These are phyloP conservation scores for Eutypella sp. DNA, from an alignment of 2,329 filamentous ascomycete genomes.

Conservation along the genomic window DNA sequence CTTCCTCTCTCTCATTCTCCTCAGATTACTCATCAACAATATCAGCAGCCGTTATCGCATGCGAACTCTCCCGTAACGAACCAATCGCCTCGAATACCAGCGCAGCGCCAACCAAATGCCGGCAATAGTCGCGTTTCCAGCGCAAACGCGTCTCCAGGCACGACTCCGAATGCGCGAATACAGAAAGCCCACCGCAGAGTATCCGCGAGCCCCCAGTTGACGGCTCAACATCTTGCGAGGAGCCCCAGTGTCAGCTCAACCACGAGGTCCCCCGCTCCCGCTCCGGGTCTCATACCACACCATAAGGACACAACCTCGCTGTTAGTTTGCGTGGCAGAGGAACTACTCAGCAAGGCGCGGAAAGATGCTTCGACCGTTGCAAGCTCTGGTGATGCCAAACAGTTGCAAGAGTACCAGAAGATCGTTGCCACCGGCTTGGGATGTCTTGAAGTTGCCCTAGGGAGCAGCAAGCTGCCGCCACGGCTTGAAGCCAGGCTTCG, in stretches of 20 bases:
- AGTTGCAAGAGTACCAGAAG: conserved; percentile 63
- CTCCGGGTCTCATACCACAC: conserved; percentile 36
- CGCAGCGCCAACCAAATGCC: conserved; percentile 16
- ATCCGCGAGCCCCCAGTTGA: conserved; percentile 27
- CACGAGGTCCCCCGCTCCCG: conserved; percentile 25
- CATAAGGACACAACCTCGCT: conserved; percentile 50
- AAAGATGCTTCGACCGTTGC: conserved; percentile 45
- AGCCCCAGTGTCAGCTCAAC: conserved; percentile 30
- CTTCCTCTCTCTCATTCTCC: conserved; percentile 36
- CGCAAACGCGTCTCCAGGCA: conserved; percentile 3
- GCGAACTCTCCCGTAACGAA: conserved; percentile 19
- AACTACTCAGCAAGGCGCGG: conserved; percentile 66
- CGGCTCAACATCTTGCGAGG: conserved; percentile 21
- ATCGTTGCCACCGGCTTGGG: conserved; percentile 67
- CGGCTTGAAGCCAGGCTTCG: conserved; percentile 65
- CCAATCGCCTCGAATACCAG: conserved; percentile 22
- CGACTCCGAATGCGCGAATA: conserved; percentile 12
- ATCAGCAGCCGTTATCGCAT: conserved; percentile 16
- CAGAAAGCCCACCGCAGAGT: conserved; percentile 22
- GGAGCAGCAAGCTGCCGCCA: conserved; percentile 55
- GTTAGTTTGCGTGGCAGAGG: conserved; percentile 67
- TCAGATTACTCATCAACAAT: conserved; percentile 9
- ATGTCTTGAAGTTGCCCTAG: conserved; percentile 66
- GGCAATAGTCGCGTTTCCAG: conserved; percentile 12
- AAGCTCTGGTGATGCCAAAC: conserved; percentile 42